phyloP scores from a whole-genome alignment of 1,284 basidiomycete genomes.

The Puccinia horiana region DNA sequence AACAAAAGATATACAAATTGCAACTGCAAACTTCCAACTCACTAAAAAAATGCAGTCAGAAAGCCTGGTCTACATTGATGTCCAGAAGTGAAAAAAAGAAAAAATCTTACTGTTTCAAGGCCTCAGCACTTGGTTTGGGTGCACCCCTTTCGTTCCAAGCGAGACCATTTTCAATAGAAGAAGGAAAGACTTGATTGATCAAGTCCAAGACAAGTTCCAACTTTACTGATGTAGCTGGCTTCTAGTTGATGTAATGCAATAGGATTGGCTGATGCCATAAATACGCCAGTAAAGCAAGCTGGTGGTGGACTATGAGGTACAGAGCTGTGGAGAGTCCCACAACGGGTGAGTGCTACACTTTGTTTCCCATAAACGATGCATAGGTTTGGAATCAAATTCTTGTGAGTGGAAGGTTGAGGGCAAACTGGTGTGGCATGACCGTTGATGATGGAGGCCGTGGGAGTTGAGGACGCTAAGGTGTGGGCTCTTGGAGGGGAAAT shows the following conservation, averaged over 20 bases:
- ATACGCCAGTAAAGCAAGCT: background rate
- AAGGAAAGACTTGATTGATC: constrained; percentile 43
- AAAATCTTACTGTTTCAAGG: constrained; percentile 34
- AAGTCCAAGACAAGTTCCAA: constrained; percentile 39
- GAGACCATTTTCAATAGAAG: constrained; percentile 28
- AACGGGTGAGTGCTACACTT: constrained; percentile 1
- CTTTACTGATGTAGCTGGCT: constrained; percentile 47
- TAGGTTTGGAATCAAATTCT: constrained; percentile 27
- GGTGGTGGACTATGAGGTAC: background rate
- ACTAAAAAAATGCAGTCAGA: constrained; percentile 6
- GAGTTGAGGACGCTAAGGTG: constrained; percentile 3
- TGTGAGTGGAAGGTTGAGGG: constrained; percentile 25
- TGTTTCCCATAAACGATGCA: constrained; percentile 12
- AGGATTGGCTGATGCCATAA: background rate
- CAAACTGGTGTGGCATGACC: constrained; percentile 25
- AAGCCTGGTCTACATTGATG: too few relatives aligned
- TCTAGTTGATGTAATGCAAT: constrained; percentile 34
- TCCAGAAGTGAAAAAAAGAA: background rate
- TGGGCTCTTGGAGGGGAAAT: background rate
- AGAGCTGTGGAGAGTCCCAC: constrained; percentile 15
- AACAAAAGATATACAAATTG: constrained; percentile 38
- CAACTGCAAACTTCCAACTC: constrained; percentile 39
- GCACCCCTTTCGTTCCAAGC: constrained; percentile 31
- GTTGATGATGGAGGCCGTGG: background rate
- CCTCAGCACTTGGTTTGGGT: constrained; percentile 28